phyloP scores from a whole-genome alignment of 2,329 filamentous ascomycete species.

The Colletotrichum lupini region DNA sequence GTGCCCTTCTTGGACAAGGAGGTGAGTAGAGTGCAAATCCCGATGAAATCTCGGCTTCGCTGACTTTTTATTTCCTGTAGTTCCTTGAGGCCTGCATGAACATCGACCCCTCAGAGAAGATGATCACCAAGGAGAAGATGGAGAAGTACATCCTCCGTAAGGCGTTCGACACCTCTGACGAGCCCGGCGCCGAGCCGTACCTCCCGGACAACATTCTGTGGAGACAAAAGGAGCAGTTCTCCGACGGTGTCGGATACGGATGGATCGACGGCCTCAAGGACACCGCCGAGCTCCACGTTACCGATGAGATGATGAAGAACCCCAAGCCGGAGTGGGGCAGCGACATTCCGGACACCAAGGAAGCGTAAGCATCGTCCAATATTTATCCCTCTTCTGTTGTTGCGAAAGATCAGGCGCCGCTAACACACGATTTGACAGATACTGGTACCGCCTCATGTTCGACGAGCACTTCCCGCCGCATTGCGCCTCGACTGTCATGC shows the following conservation, averaged over 20 bases:
- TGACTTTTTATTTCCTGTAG: conserved; percentile 46
- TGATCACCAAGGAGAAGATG: conserved; percentile 89
- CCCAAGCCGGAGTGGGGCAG: conserved; percentile 95
- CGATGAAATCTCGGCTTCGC: neutral
- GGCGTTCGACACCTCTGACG: conserved; percentile 93
- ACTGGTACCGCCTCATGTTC: conserved; percentile 99
- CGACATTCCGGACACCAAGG: conserved; percentile 95
- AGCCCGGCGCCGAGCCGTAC: conserved; percentile 84
- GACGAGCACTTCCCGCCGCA: conserved; percentile 96
- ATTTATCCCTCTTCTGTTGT: neutral
- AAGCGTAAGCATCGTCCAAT: conserved; percentile 70
- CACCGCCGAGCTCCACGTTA: conserved; percentile 87
- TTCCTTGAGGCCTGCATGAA: conserved; percentile 95
- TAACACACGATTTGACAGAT: conserved; percentile 58
- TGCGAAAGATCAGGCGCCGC: conserved; percentile 23
- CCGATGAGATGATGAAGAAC: conserved; percentile 98
- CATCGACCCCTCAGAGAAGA: conserved; percentile 94
- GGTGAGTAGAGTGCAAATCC: conserved; percentile 50
- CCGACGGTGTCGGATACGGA: conserved; percentile 96
- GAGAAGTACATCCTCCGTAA: conserved; percentile 99
- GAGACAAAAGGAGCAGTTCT: conserved; percentile 99
- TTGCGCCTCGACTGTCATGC: conserved; percentile 92
- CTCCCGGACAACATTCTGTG: conserved; percentile 96
- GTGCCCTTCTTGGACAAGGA: conserved; percentile 98
- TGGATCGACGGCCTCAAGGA: conserved; percentile 99